These are phyloP conservation scores for Geosmithia flava DNA, from an alignment of 2,329 filamentous ascomycete genomes.

Conservation along the genomic window DNA sequence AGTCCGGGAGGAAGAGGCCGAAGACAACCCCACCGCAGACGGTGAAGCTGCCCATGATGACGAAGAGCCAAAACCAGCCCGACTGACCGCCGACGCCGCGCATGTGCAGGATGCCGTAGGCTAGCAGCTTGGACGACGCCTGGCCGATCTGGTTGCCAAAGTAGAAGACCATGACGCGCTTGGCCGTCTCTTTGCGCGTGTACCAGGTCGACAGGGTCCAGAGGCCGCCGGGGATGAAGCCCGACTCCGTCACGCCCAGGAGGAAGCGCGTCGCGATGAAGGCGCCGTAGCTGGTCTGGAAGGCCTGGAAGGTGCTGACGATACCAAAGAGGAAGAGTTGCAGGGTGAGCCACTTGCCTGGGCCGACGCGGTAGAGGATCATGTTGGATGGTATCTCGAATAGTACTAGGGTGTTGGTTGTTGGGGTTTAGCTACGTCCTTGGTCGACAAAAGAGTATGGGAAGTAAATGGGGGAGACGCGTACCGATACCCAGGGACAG, in stretches of 20 bases:
- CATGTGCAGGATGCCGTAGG: slow-evolving; percentile 36
- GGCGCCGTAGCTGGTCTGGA: slow-evolving; percentile 29
- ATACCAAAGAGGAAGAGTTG: slow-evolving; percentile 41
- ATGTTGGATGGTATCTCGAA: slow-evolving; percentile 19
- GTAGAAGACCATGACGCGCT: slow-evolving; percentile 41
- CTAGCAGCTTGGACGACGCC: slow-evolving; percentile 22
- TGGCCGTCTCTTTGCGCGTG: slow-evolving; percentile 35
- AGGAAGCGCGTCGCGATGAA: slow-evolving; percentile 38
- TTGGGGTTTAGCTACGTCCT: too few relatives aligned
- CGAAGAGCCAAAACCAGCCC: slow-evolving; percentile 47
- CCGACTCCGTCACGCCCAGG: slow-evolving; percentile 39
- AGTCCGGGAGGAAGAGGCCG: slow-evolving; percentile 30
- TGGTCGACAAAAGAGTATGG: too few relatives aligned
- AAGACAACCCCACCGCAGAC: slow-evolving; percentile 26
- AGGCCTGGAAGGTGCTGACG: slow-evolving; percentile 42
- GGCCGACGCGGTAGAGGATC: slow-evolving; percentile 8
- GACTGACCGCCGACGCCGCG: slow-evolving; percentile 29
- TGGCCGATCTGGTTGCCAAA: slow-evolving; percentile 42
- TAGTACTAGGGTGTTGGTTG: slow-evolving; percentile 25
- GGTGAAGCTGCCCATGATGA: slow-evolving; percentile 40
- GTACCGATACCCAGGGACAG: slow-evolving; percentile 28
- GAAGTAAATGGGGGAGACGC: not conserved
- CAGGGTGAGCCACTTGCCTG: slow-evolving; percentile 37
- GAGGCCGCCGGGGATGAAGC: slow-evolving; percentile 39
- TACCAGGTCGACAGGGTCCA: slow-evolving; percentile 44